Percentiles rank a stretch among this genome's conserved stretches.
Evolutionary conservation across 2,329 filamentous ascomycete species (phyloP).

Genomic region (Apiospora kogelbergensis): DNA sequence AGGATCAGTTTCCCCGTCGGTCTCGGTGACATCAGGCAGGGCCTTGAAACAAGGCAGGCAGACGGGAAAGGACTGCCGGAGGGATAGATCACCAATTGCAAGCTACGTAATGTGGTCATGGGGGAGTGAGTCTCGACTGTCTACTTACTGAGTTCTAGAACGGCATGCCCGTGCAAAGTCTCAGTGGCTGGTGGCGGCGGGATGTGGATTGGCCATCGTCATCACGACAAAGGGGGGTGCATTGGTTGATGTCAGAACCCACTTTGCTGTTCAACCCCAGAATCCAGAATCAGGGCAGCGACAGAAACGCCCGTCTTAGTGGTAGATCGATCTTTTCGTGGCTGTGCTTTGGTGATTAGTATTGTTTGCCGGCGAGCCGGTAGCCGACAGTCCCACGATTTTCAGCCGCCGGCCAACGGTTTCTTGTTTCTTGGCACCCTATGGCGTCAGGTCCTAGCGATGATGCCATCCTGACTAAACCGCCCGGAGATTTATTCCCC

Average conservation of each 20-base stretch:
- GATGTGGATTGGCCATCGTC: not conserved
- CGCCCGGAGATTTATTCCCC: not conserved
- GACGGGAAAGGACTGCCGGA: not conserved
- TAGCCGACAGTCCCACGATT: not conserved
- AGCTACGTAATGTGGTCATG: slow-evolving; percentile 3
- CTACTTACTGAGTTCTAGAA: not conserved
- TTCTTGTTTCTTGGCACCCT: not conserved
- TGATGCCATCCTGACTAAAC: not conserved
- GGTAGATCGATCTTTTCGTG: not conserved
- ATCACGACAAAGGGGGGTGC: not conserved
- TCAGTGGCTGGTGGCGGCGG: not conserved
- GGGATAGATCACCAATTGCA: not conserved
- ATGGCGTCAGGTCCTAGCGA: not conserved
- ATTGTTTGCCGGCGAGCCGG: not conserved
- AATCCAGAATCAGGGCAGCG: slow-evolving; percentile 2
- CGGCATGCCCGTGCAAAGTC: not conserved
- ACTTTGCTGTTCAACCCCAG: not conserved
- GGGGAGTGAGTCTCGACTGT: not conserved
- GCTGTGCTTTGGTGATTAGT: not conserved
- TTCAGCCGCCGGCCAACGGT: not conserved
- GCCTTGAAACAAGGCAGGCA: slow-evolving; percentile 1
- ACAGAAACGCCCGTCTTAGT: not conserved
- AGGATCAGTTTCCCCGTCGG: not conserved
- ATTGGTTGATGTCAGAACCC: slow-evolving; percentile 4
- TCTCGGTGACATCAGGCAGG: not conserved